Evolutionary conservation across 2,329 filamentous ascomycete genomes (phyloP), one percentile per base, ranked within the genome.

Genomic region (Beauveria sp.): DNA sequence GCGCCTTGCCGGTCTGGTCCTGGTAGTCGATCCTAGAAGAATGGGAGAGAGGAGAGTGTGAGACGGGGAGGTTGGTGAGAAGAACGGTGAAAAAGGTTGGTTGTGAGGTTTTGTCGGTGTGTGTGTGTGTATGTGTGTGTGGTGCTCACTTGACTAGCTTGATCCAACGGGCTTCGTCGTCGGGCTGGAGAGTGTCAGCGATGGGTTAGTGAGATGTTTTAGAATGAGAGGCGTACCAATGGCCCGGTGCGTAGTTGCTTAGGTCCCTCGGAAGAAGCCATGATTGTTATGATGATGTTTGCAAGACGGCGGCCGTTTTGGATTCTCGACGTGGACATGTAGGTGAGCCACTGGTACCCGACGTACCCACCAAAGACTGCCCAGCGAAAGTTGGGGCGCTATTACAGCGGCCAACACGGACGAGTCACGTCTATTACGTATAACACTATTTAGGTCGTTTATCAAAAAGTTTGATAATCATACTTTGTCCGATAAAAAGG

Each of bases 141-240:
- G 28, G 41, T 43, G 52, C 20, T 63, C 76, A 85, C 83, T 83
- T 81, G 65, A 83, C 76, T 7, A 87, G 76, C 67, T 80, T 84
- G 37, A 81, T 81, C 84, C 84, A 87, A 67, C 76, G 77, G 22
- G 84, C 84, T 61, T 87, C 81, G 12, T 68, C 71, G 26, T 80
- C 75, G 37, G 74, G 66, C 82, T 84, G 50, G 3, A 7, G 18
- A 18, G 16, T 24, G 41, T 56, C 24, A 56, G 43, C 7, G 20
- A 24, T 16, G 43, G 12, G n/a, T 3, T 44, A 6, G 7, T 34
- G 3, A 28, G 2, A 16, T 46, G 3, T 16, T 1, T 28, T 2
- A 22, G n/a, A 9, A 16, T 2, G 10, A 14, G 8, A 1, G 2
- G 22, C 71, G 63, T 72, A 82, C 80, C 63, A 83, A 68, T 43